Base-by-base conservation (phyloP, 176 grass and related monocot genomes). In the Poa annua region DNA sequence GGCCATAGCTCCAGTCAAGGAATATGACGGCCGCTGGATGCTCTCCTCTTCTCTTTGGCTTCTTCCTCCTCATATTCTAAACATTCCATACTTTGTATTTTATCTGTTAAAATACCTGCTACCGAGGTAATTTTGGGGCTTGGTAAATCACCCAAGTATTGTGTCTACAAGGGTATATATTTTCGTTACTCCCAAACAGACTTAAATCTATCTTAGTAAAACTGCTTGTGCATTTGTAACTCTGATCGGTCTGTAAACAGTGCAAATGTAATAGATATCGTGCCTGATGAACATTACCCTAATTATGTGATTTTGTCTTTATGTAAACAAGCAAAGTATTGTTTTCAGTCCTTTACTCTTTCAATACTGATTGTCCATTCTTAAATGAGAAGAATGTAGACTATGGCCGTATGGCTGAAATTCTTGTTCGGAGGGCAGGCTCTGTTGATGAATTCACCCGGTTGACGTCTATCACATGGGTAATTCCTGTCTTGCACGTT, bases 341-440 rank as follows among this genome's bases (percentile, higher is more conserved):
- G 12, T 68, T 20, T 76, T 45, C 13, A 16, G 48, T 65, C 20
- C 25, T 76, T 73, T 72, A 44, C 75, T 47, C 36, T 88, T 82
- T 54, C 39, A 77, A 71, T 78, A 51, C 85, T 85, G 54, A 81
- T 66, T 80, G 35, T 25, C 14, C 52, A n/a, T 51, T 42, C 75
- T 86, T 62, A 85, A 71, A 76, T 65, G 51, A 89, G 66, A 88
- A 99, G 97, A 99, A 93, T 86, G 97, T 99, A 88, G 97, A 99
- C 81, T 99, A 96, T 82, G 97, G 97, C 79, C 93, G 97, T 83
- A 99, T 99, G 97, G 93, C 97, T 88, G 97, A 99, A 90, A 99
- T 99, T 86, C 91, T 99, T 74, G 97, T 99, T 80, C 86, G 91
- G 62, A 86, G 97, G 85, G 93, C 92, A 55, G 89, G 93, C 21